Evolutionary conservation across 108 stramenopile genomes (phyloP), one percentile per base, ranked within the genome.

Genomic region (Fragilariopsis cylindrus): DNA sequence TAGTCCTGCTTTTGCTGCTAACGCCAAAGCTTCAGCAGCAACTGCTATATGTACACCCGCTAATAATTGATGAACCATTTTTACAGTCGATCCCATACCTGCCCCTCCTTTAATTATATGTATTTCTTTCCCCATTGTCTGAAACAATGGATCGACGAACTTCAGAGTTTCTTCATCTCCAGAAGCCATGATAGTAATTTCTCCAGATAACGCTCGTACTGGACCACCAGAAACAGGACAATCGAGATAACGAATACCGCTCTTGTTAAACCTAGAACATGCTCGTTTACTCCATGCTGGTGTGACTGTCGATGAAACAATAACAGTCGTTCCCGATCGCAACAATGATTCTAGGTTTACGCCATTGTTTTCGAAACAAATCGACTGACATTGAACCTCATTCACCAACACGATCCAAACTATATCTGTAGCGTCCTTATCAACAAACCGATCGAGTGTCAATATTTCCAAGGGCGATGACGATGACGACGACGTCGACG

Each of bases 211-310:
- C 3, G 92, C 92, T 13, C 90, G 83, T 4, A 69, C 86, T 3
- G 90, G 81, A 13, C 92, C 92, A 7, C 92, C 92, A 69, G 82
- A 83, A 55, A 94, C 79, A 69, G 92, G 92, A 56, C 84, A 85
- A 70, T 93, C 92, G 43, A 83, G 48, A 47, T 88, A 86, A 42
- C 68, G 76, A 49, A 92, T 85, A 1, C 74, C 78, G 8, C 58
- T 65, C 18, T 49, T 50, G 42, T 60, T 9, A 30, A 89, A 87
- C 30, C 67, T 52, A 48, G 47, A 4, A 21, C 8, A 60, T 12
- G 60, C 47, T 7, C 48, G 18, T 19, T 60, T 62, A 47, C 60
- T 72, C 48, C 48, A 76, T 21, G 69, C 60, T 30, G 57, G 67
- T 3, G 87, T 85, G 2, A 92, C 89, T 50, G 92, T 92, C 41